Conservation (phyloP, 129 eudicot species). For the Pulicaria dysenterica region DNA sequence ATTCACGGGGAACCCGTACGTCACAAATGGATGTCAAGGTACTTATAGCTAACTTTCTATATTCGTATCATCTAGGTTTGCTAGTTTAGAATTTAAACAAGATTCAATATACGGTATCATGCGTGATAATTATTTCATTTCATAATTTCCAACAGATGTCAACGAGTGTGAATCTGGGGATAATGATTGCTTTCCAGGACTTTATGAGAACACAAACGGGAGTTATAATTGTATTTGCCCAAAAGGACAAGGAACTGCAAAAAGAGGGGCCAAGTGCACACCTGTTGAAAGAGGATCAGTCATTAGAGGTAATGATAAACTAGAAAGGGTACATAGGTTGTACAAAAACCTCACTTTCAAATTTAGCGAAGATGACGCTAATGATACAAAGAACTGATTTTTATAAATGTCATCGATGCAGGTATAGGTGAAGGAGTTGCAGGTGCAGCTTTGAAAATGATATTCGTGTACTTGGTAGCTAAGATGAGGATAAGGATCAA, state of each 20-base stretch:
- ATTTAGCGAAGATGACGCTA: no score
- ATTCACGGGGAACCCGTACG: no score
- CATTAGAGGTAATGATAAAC: background rate
- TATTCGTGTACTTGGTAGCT: slow-evolving; percentile 11
- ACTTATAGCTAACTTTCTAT: background rate
- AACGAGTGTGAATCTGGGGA: background rate
- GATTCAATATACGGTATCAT: background rate
- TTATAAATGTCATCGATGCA: background rate
- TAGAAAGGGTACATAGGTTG: no score
- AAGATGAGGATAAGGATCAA: slow-evolving; percentile 13
- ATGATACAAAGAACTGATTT: background rate
- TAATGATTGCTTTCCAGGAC: background rate
- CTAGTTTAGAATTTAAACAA: background rate
- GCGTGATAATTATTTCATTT: background rate
- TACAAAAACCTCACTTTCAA: no score
- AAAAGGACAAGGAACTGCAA: background rate
- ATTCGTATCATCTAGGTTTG: background rate
- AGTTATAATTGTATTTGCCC: background rate
- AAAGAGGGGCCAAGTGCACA: background rate
- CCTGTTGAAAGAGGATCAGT: background rate
- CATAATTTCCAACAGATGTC: background rate
- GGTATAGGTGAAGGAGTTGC: slow-evolving; percentile 23
- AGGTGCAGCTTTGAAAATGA: slow-evolving; percentile 28
- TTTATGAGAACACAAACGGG: background rate
- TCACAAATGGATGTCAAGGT: no score